These are phyloP conservation scores for Smittium mucronatum DNA, from an alignment of 371 early-diverging fungal genomes.

Conservation along the genomic window DNA sequence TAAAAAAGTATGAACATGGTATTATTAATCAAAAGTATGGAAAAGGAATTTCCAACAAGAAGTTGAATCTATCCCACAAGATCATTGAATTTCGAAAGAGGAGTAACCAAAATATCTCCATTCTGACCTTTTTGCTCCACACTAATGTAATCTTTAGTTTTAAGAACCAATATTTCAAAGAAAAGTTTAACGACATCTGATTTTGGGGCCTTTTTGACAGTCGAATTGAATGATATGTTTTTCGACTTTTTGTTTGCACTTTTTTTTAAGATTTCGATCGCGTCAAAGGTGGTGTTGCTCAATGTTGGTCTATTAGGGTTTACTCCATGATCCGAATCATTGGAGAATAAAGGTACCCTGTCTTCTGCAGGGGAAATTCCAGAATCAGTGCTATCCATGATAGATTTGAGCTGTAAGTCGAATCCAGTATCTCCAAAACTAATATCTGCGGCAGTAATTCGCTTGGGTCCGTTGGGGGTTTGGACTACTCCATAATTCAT, in stretches of 20 bases:
- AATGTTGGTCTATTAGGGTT: conserved; percentile 9
- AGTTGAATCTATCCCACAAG: too few species aligned
- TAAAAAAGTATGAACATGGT: too few species aligned
- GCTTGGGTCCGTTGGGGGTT: neutral
- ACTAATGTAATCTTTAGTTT: conserved; percentile 69
- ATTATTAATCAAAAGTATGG: too few species aligned
- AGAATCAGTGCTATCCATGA: neutral
- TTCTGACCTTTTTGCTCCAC: conserved; percentile 68
- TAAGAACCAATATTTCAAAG: conserved; percentile 80
- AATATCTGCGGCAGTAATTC: neutral
- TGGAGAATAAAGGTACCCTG: neutral
- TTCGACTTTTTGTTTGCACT: neutral
- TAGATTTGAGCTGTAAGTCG: neutral
- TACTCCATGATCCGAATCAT: neutral
- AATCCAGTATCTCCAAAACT: neutral
- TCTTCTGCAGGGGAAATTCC: neutral
- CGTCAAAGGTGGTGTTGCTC: conserved; percentile 30
- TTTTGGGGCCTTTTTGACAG: conserved; percentile 27
- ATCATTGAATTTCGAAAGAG: too few species aligned
- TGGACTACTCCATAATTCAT: neutral
- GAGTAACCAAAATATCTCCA: conserved; percentile 63
- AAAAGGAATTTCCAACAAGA: too few species aligned
- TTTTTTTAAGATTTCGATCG: conserved; percentile 22
- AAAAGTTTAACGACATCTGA: conserved; percentile 72
- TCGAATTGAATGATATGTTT: conserved; percentile 19